Conservation (phyloP, 257 asterid genomes). For the Hygrophila difformis region DNA sequence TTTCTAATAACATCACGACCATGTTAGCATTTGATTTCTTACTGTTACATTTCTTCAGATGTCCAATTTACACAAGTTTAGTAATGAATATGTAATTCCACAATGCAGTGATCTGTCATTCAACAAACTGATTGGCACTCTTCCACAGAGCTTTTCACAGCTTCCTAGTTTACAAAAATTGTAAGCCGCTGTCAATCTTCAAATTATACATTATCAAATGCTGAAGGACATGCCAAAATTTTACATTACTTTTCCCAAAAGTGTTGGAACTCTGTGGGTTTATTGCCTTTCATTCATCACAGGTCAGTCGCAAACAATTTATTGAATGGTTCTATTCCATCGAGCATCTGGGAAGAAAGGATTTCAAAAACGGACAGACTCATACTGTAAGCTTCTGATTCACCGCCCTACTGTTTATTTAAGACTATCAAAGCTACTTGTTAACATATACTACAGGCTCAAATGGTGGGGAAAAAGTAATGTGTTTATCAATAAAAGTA, state of each 20-base stretch:
- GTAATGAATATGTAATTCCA: conserved; percentile 5
- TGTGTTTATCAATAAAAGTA: conserved; percentile 1
- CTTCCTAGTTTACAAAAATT: conserved; percentile 38
- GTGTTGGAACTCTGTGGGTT: background rate
- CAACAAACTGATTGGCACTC: conserved; percentile 68
- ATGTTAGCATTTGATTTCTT: conserved; percentile 42
- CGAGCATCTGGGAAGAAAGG: conserved; percentile 75
- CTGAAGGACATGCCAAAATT: too few relatives aligned
- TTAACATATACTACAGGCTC: too few relatives aligned
- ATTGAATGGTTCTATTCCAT: conserved; percentile 74
- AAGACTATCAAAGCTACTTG: background rate
- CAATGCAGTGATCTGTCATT: conserved; percentile 64
- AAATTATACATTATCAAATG: too few relatives aligned
- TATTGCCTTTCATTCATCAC: conserved; percentile 23
- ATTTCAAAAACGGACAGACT: conserved; percentile 54
- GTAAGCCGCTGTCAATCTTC: background rate
- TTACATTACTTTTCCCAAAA: background rate
- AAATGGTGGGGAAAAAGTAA: too few relatives aligned
- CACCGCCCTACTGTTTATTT: background rate
- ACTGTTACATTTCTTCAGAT: conserved; percentile 6
- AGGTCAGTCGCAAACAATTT: conserved; percentile 75
- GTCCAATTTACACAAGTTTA: conserved; percentile 1
- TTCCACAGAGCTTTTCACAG: conserved; percentile 70
- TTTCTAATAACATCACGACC: conserved; percentile 69
- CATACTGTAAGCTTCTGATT: conserved; percentile 43